Evolutionary conservation across 2,329 filamentous ascomycete genomes (phyloP), one percentile per base, ranked within the genome.

Genomic region (Alternaria gansuensis): DNA sequence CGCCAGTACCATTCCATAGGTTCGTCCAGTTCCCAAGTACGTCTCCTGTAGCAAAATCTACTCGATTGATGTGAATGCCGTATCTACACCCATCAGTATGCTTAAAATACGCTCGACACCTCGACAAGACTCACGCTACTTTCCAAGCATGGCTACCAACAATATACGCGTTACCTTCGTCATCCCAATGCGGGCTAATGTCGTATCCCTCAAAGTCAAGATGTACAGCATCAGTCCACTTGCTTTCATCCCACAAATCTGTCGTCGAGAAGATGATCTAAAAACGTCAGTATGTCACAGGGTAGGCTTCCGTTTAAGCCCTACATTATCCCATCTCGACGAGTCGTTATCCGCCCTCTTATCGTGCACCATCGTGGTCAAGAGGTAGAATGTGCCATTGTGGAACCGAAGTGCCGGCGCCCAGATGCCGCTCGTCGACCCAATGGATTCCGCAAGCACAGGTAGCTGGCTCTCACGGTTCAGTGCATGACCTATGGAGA

Each of bases 171-270:
- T 79, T 82, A 0, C 84, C 85, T 41, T 86, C 81, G 0, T 80
- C 79, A 53, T 87, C 82, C 82, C 84, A 87, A 62, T 85, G 83
- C 21, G 81, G 81, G 33, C 79, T 81, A 0, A 84, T 82, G 51
- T 88, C 85, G 54, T 84, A 84, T 0, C 82, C 82, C 7, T 53
- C 74, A 44, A 83, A 83, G 10, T 82, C 75, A 62, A 84, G 84
- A 54, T 82, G 79, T 0, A 82, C 65, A 0, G 84, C 80, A 46
- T 83, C 75, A 0, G 78, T 79, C 84, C 84, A 86, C 0, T 82
- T 73, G n/a, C 60, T 41, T 3, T 75, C 66, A 34, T 81, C 69
- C 63, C 77, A 84, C 0, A 80, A 78, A 50, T 84, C 68, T 1
- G 74, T 73, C 0, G 79, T 78, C 31, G 78, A 78, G 71, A 84